These are phyloP conservation scores for Boletellus ananiceps DNA, from an alignment of 768 basidiomycete species.

Conservation along the genomic window DNA sequence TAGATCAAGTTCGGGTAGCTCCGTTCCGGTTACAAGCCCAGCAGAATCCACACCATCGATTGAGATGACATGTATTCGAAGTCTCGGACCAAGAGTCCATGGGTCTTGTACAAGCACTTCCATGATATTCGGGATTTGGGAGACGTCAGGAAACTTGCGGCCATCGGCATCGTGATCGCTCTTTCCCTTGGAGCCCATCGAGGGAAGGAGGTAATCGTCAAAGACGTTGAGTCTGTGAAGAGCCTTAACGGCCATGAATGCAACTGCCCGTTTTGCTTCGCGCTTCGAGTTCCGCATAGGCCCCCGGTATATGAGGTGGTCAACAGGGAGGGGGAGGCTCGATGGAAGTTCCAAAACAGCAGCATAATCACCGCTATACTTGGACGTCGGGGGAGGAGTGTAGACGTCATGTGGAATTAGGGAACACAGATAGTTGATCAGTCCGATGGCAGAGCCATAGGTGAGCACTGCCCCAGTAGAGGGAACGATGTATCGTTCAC, in stretches of 20 bases:
- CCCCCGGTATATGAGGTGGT: conserved; percentile 54
- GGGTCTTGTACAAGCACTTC: conserved; percentile 60
- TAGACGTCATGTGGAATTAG: conserved; percentile 70
- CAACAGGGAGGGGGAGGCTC: conserved; percentile 53
- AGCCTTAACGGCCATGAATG: conserved; percentile 70
- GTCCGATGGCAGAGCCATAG: conserved; percentile 66
- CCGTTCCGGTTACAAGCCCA: conserved; percentile 65
- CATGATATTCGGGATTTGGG: conserved; percentile 49
- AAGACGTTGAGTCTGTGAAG: conserved; percentile 71
- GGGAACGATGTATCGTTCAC: conserved; percentile 72
- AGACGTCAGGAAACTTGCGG: conserved; percentile 38
- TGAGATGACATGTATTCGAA: conserved; percentile 62
- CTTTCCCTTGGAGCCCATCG: conserved; percentile 46
- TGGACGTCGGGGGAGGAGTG: conserved; percentile 56
- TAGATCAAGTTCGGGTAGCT: conserved; percentile 46
- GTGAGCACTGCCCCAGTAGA: conserved; percentile 76
- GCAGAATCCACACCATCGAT: conserved; percentile 47
- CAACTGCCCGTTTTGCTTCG: conserved; percentile 79
- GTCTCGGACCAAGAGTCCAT: conserved; percentile 51
- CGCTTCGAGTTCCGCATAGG: conserved; percentile 62
- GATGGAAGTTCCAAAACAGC: conserved; percentile 61
- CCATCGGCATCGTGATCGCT: conserved; percentile 54
- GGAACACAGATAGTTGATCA: conserved; percentile 74
- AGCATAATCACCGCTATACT: conserved; percentile 57
- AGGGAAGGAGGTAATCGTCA: conserved; percentile 77